Base-by-base conservation (phyloP, 495 filamentous ascomycete species). In the Penicillium taxi region DNA sequence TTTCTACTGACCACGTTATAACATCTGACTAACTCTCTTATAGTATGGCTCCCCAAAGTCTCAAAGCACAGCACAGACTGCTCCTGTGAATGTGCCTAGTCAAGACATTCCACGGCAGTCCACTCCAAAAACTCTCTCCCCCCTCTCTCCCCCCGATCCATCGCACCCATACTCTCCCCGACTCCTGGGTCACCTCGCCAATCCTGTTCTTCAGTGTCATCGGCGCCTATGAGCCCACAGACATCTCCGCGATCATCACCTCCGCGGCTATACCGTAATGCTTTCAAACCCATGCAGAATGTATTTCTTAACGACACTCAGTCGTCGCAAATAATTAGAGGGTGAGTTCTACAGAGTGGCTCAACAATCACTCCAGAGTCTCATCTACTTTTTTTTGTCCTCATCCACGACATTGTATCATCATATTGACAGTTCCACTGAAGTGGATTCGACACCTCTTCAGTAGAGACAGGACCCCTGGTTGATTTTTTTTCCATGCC, bases 41-140 rank as follows among this genome's bases (percentile, higher is more conserved):
- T 39, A 76, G 73, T 76, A 64, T 64, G 72, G 70, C 11, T 66
- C 73, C 20, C 47, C 60, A 21, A 46, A 43, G 26, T 41, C 35
- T 9, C 23, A 43, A 6, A 44, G 24, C 6, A 34, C 33, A 9
- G 48, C 48, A 17, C 52, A 30, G 16, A 18, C 29, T 35, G 46
- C 54, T 24, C 27, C 31, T 14, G 37, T 45, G 27, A 55, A 12
- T 26, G 34, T 42, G 16, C 43, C 41, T 14, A 26, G 28, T 5
- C 38, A 46, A 9, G 53, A 45, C 19, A 18, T 33, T 15, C 26
- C 38, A 11, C 48, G 48, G 34, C 38, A 44, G 13, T 24, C 42
- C 27, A 18, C 38, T 26, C 9, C 33, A 6, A 31, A 34, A 47
- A 39, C 37, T 39, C 49, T 40, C 32, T 59, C 49, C 41, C 45